phyloP scores from a whole-genome alignment of 768 basidiomycete genomes.

The Mycena galericulata region DNA sequence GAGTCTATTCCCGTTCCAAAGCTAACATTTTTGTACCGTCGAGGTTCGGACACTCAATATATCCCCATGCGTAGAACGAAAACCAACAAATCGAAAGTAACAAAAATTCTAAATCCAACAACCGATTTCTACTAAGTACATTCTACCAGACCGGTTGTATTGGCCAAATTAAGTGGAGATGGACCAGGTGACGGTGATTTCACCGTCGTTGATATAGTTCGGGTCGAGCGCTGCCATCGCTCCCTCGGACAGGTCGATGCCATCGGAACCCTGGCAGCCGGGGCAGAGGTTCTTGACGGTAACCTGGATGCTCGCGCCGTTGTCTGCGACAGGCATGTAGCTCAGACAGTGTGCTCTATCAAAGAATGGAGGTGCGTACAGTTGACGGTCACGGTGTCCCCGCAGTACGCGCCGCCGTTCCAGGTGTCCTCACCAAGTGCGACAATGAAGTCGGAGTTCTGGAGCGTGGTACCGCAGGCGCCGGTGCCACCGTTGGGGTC shows the following conservation, averaged over 20 bases:
- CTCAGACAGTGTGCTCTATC: background rate
- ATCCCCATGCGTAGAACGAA: no score
- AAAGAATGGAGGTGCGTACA: constrained; percentile 3
- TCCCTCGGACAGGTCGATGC: constrained; percentile 27
- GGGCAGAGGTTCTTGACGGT: constrained; percentile 18
- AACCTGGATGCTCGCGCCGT: constrained; percentile 7
- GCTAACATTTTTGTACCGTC: no score
- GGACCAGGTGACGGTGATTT: no score
- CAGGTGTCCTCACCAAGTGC: constrained; percentile 10
- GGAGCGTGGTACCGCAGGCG: constrained; percentile 13
- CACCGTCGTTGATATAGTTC: constrained; percentile 21
- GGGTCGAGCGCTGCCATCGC: constrained; percentile 24
- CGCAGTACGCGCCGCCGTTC: constrained; percentile 19
- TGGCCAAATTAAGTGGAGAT: no score
- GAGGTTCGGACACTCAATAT: no score
- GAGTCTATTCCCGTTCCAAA: no score
- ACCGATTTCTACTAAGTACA: no score
- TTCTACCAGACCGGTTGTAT: no score
- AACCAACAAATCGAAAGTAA: no score
- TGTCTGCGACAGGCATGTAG: background rate
- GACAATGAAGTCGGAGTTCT: constrained; percentile 19
- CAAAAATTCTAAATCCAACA: no score
- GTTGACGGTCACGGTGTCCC: constrained; percentile 1
- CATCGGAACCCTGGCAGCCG: constrained; percentile 25
- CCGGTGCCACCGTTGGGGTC: constrained; percentile 21